phyloP scores from a whole-genome alignment of 495 filamentous ascomycete genomes.

The Penicillium flavigenum region DNA sequence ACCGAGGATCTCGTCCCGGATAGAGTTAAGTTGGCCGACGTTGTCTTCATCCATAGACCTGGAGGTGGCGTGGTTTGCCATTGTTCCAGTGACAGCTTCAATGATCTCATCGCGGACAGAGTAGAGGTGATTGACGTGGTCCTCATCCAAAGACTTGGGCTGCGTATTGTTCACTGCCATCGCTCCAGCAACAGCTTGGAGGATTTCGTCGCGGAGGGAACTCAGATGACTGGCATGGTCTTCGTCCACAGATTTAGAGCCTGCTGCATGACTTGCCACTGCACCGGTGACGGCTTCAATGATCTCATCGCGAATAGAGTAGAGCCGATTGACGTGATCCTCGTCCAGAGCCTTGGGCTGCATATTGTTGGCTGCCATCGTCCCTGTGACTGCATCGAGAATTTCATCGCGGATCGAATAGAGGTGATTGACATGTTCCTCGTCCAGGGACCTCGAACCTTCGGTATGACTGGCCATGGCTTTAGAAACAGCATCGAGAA shows the following conservation, averaged over 20 bases:
- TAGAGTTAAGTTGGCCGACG: conserved; percentile 28
- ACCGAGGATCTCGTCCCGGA: conserved; percentile 44
- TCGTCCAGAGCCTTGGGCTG: conserved; percentile 7
- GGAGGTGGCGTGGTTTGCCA: conserved; percentile 39
- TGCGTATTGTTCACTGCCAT: conserved; percentile 17
- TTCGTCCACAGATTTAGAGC: conserved; percentile 21
- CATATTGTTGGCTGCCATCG: conserved; percentile 3
- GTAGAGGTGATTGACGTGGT: conserved; percentile 10
- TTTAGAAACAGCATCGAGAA: conserved; percentile 46
- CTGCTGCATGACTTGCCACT: conserved; percentile 51
- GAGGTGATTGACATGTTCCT: conserved; percentile 9
- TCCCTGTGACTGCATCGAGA: conserved; percentile 53
- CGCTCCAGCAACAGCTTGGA: conserved; percentile 50
- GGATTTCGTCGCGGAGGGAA: conserved; percentile 37
- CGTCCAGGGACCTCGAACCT: conserved; percentile 12
- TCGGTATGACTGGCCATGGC: conserved; percentile 5
- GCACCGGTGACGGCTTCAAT: conserved; percentile 45
- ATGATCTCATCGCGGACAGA: conserved; percentile 20
- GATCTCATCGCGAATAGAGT: conserved; percentile 34
- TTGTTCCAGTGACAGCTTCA: conserved; percentile 41
- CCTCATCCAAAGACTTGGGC: conserved; percentile 8
- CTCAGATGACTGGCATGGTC: conserved; percentile 19
- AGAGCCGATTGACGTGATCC: conserved; percentile 11
- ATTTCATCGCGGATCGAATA: conserved; percentile 11
- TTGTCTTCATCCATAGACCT: conserved; percentile 27